Evolutionary conservation across 352 stramenopile species (phyloP).

Genomic region (Globisporangium solare): DNA sequence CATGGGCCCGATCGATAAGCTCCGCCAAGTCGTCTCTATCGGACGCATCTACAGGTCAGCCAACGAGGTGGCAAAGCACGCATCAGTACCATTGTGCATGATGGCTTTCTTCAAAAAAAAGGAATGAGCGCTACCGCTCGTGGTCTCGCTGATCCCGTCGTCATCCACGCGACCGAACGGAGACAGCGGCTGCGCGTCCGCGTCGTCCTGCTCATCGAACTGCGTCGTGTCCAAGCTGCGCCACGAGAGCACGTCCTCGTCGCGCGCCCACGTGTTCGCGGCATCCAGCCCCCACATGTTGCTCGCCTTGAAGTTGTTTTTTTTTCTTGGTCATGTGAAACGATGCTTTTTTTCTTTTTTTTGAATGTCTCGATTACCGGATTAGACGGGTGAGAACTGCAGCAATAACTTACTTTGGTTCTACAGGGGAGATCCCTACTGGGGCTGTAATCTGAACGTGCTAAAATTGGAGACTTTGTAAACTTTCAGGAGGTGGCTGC

Average conservation of each 20-base stretch:
- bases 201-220: constrained; percentile 1
- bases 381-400: too few species aligned
- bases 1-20: constrained; percentile 14
- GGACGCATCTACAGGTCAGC: constrained; percentile 16
- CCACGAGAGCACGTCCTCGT: constrained; percentile 40
- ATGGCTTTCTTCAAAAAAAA: constrained; percentile 5
- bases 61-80: neutral
- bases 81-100: neutral
- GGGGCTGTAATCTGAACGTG: too few species aligned
- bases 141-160: constrained; percentile 12
- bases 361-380: too few species aligned
- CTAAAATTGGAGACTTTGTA: too few species aligned
- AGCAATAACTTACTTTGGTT: too few species aligned
- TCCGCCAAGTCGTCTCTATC: constrained; percentile 23
- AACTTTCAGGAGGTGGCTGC: too few species aligned
- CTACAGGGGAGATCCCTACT: too few species aligned
- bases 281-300: constrained; percentile 11
- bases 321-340: neutral
- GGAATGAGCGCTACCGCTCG: constrained; percentile 2
- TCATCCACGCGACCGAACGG: neutral
- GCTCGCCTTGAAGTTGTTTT: neutral
- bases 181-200: neutral
- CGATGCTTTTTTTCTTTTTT: too few species aligned
- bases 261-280: constrained; percentile 8
- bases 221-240: constrained; percentile 29